Conservation (phyloP, 2,329 filamentous ascomycete species). For the Aaosphaeria arxii region DNA sequence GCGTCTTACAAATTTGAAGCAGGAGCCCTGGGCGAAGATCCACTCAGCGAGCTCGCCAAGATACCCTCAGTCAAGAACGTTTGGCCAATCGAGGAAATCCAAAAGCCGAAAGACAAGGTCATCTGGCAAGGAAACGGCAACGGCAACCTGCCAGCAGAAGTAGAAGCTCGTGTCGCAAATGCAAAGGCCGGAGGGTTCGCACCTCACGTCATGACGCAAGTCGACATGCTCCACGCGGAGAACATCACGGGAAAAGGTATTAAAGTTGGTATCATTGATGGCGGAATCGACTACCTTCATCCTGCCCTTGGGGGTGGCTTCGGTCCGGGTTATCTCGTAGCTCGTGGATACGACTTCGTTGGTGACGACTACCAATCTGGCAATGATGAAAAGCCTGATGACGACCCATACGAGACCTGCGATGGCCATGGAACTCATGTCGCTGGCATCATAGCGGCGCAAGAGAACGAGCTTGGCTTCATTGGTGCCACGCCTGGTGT, state of each 20-base stretch:
- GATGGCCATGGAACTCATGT: slow-evolving; percentile 55
- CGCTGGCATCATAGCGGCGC: slow-evolving; percentile 61
- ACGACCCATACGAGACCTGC: slow-evolving; percentile 52
- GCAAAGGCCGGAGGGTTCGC: slow-evolving; percentile 14
- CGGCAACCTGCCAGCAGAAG: background rate
- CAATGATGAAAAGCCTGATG: slow-evolving; percentile 39
- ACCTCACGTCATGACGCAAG: slow-evolving; percentile 32
- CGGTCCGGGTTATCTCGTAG: slow-evolving; percentile 32
- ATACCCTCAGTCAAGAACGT: slow-evolving; percentile 1
- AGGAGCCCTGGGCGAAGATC: background rate
- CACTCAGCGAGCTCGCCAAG: background rate
- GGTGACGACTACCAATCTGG: slow-evolving; percentile 47
- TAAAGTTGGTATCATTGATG: slow-evolving; percentile 44
- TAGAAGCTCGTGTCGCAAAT: background rate
- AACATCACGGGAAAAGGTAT: slow-evolving; percentile 48
- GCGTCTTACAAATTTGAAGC: slow-evolving; percentile 1
- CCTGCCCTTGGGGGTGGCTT: slow-evolving; percentile 64
- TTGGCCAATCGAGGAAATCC: slow-evolving; percentile 1
- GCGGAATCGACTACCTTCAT: slow-evolving; percentile 58
- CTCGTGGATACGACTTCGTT: slow-evolving; percentile 46
- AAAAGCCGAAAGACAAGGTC: background rate
- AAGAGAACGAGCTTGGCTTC: slow-evolving; percentile 41
- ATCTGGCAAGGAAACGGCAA: background rate
- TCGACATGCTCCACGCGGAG: slow-evolving; percentile 39
- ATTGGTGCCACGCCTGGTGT: slow-evolving; percentile 35